These are phyloP conservation scores for Diaporthe humulicola DNA, from an alignment of 2,329 filamentous ascomycete species.

Conservation along the genomic window DNA sequence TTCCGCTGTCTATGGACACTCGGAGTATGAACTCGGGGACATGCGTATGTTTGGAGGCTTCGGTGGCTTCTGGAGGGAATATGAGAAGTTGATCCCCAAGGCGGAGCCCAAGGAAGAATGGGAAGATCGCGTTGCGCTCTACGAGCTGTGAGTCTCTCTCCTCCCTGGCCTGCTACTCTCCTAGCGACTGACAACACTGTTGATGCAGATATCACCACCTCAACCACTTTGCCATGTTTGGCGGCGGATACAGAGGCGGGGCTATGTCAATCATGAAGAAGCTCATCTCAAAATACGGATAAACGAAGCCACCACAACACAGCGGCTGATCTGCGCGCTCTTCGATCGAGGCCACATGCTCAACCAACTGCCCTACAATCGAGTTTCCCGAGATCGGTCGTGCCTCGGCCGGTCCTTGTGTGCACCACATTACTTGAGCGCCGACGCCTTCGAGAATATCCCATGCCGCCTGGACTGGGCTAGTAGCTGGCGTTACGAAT, in stretches of 20 bases:
- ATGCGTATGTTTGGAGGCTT: conserved; percentile 98
- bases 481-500: background rate
- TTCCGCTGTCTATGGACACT: conserved; percentile 85
- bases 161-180: background rate
- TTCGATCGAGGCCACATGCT: background rate
- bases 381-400: too few relatives aligned
- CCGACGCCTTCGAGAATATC: background rate
- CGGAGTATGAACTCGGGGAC: conserved; percentile 91
- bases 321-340: background rate
- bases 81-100: conserved; percentile 80
- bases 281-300: conserved; percentile 79
- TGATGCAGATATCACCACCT: conserved; percentile 82
- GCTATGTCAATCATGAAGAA: conserved; percentile 85
- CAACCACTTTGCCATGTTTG: conserved; percentile 90
- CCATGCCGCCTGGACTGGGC: background rate
- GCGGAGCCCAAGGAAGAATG: conserved; percentile 86
- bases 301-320: conserved; percentile 7
- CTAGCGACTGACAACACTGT: conserved; percentile 40
- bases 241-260: conserved; percentile 80
- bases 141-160: conserved; percentile 77
- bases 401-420: background rate
- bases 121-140: conserved; percentile 84
- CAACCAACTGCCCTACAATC: background rate
- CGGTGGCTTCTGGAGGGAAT: conserved; percentile 81
- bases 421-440: background rate